A percentile compares a stretch with the other conserved stretches of the same genome.
phyloP scores from a whole-genome alignment of 2,329 filamentous ascomycete genomes.

The Cladophialophora psammophila region DNA sequence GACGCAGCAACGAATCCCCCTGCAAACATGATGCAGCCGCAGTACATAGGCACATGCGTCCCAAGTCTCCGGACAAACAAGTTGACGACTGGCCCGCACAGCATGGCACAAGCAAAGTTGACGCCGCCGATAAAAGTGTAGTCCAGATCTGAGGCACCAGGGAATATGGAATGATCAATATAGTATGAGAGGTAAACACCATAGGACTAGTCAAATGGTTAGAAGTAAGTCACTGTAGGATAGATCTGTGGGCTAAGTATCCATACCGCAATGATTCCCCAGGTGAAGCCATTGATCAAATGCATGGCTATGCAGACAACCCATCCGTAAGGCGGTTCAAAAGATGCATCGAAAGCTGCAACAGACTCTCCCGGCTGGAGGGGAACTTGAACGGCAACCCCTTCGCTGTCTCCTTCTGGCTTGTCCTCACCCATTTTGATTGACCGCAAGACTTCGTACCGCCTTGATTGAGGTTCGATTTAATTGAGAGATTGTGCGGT shows the following conservation, averaged over 20 bases:
- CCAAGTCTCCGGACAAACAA: conserved; percentile 38
- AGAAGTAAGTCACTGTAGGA: neutral
- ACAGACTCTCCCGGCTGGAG: conserved; percentile 20
- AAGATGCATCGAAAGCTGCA: conserved; percentile 16
- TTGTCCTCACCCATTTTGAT: conserved; percentile 16
- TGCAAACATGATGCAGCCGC: conserved; percentile 37
- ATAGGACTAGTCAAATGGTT: conserved; percentile 42
- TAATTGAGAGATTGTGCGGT: neutral
- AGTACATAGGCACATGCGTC: conserved; percentile 40
- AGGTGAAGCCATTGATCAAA: conserved; percentile 46
- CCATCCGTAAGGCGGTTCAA: conserved; percentile 46
- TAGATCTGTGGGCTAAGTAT: no score
- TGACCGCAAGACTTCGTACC: neutral
- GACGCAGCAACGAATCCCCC: conserved; percentile 43
- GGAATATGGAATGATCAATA: conserved; percentile 44
- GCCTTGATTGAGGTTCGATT: neutral
- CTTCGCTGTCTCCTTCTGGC: conserved; percentile 13
- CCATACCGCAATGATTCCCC: conserved; percentile 44
- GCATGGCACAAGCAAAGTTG: conserved; percentile 42
- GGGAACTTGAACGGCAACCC: conserved; percentile 20
- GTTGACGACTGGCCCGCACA: conserved; percentile 43
- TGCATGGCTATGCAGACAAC: conserved; percentile 41
- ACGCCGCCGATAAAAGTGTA: conserved; percentile 46
- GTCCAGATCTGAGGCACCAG: conserved; percentile 40
- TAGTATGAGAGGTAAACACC: conserved; percentile 56